Conservation (phyloP, 495 filamentous ascomycete genomes). For the Penicillium desertorum region DNA sequence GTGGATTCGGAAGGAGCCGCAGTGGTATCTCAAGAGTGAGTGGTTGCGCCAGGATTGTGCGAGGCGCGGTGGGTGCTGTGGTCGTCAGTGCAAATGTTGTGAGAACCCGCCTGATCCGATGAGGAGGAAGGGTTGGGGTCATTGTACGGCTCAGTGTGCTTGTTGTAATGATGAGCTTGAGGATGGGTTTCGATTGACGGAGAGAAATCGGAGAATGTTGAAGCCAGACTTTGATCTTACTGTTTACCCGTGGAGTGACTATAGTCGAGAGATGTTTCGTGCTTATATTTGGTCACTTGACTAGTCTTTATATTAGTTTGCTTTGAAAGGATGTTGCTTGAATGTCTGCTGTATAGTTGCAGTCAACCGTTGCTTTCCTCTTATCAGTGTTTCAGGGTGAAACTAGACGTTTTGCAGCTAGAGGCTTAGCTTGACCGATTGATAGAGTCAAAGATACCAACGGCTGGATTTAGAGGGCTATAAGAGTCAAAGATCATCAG, state of each 20-base stretch:
- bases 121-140: constrained; percentile 11
- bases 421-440: no score
- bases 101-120: not conserved
- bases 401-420: no score
- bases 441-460: no score
- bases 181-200: not conserved
- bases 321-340: not conserved
- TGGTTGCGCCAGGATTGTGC: constrained; percentile 12
- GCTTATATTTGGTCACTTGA: constrained; percentile 12
- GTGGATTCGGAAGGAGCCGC: constrained; percentile 4
- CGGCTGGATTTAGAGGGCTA: no score
- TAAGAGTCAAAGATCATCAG: not conserved
- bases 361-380: no score
- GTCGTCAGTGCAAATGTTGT: constrained; percentile 7
- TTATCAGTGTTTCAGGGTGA: no score
- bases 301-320: not conserved
- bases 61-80: constrained; percentile 13
- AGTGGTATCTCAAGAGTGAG: constrained; percentile 8
- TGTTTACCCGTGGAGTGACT: constrained; percentile 6
- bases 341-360: not conserved
- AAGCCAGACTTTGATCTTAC: constrained; percentile 11
- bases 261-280: constrained; percentile 10
- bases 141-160: constrained; percentile 13
- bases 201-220: not conserved
- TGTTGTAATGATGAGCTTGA: constrained; percentile 5